Percentiles rank a stretch among this genome's conserved stretches.
These are phyloP conservation scores for Starmerella stellata DNA, from an alignment of 805 yeast species.

Conservation along the genomic window DNA sequence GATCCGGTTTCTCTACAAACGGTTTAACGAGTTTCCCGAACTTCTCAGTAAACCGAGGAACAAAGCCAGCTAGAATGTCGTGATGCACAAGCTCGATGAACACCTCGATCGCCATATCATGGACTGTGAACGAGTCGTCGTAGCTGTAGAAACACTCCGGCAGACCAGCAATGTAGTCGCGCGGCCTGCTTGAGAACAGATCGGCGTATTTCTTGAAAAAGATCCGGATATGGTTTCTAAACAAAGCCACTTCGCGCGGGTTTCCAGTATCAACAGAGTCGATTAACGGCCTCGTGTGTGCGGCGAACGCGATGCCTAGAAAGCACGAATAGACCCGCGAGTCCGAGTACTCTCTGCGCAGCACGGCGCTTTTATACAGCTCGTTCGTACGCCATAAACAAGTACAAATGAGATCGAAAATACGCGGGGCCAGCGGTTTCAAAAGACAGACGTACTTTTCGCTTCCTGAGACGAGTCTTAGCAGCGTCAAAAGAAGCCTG, in stretches of 20 bases:
- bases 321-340: constrained; percentile 2
- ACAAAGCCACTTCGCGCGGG: background rate
- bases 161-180: background rate
- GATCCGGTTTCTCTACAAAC: background rate
- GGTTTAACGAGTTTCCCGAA: background rate
- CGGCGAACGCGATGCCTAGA: constrained; percentile 4
- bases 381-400: background rate
- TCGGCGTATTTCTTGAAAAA: background rate
- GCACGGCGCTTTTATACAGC: too few species aligned
- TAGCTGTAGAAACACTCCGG: constrained; percentile 1
- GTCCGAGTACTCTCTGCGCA: constrained; percentile 1
- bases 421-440: background rate
- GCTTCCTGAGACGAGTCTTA: constrained; percentile 4
- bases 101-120: constrained; percentile 9
- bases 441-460: background rate
- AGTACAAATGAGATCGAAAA: background rate
- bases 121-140: constrained; percentile 2
- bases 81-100: constrained; percentile 8
- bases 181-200: background rate
- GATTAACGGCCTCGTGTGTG: constrained; percentile 2
- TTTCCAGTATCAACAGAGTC: background rate
- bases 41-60: background rate
- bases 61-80: background rate
- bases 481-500: constrained; percentile 18
- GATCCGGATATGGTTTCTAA: constrained; percentile 1